Evolutionary conservation across 1,284 basidiomycete genomes (phyloP), one percentile per base, ranked within the genome.

Genomic region (Moesziomyces sp.): DNA sequence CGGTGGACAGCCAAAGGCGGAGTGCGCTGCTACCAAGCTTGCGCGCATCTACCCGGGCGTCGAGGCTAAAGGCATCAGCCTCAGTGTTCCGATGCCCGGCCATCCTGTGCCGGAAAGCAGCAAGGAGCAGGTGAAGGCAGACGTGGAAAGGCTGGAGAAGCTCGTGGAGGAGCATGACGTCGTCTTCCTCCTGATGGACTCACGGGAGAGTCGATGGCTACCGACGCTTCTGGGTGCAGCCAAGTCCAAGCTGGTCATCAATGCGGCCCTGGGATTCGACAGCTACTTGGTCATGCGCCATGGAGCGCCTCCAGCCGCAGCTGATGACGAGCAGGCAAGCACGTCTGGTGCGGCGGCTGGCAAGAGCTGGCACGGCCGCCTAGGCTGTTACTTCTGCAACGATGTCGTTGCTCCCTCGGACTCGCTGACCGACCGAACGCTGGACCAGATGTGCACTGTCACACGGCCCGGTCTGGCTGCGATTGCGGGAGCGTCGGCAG

Each of bases 391-490:
- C 83, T 99, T 94, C 81, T 99, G 97, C 86, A 98, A 97, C 77
- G 97, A 99, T 77, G 92, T 99, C 50, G 94, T 98, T 18, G 96
- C 96, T 0, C 96, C 97, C 1, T 89, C 92, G 24, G 95, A 98
- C 83, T 95, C 93, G 0, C 86, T 98, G 50, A 92, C 93, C 0
- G 95, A 99, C 81, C 88, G 95, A 38, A 97, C 95, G 1, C 88
- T 99, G 26, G 97, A 99, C 83, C 96, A 99, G 83, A 98, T 98
- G 96, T 99, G 97, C 82, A 99, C 97, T 0, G 97, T 99, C 14
- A 97, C 96, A 0, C 87, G 97, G n/a, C 96, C 97, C 0, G 96
- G 96, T 0, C 87, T 98, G 0, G 97, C 95, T 0, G 90, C 93
- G 0, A 94, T 98, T 45, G 96, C 96, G 0, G 90, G 92, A 0